Conservation (phyloP, 1,284 basidiomycete genomes). For the Ceratobasidium sp. region DNA sequence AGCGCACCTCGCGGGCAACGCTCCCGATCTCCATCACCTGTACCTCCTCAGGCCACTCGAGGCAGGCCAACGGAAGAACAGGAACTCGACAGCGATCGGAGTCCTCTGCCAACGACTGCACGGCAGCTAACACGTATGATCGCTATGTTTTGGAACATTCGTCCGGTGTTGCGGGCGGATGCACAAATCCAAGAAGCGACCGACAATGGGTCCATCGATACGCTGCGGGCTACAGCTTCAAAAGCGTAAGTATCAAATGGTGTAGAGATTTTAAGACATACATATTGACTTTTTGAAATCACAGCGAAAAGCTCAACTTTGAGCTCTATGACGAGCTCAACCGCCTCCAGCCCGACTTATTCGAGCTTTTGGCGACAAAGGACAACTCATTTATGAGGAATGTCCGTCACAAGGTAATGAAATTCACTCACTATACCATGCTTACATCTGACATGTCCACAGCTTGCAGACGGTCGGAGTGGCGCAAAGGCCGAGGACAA, state of each 20-base stretch:
- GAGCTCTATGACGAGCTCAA: conserved; percentile 9
- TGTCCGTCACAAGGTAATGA: conserved; percentile 2
- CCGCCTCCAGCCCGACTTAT: conserved; percentile 2
- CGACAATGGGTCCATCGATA: conserved; percentile 11
- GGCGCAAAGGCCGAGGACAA: conserved; percentile 36
- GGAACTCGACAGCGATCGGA: not conserved
- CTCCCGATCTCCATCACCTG: too few species aligned
- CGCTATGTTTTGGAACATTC: conserved; percentile 26
- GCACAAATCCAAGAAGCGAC: conserved; percentile 7
- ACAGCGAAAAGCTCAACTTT: conserved; percentile 1
- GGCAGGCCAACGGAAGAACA: not conserved
- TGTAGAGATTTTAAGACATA: not conserved
- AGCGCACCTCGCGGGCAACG: too few species aligned
- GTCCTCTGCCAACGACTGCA: conserved; percentile 4
- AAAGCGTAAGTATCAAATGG: not conserved
- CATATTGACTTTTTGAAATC: not conserved
- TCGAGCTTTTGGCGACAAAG: not conserved
- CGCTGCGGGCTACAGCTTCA: conserved; percentile 4
- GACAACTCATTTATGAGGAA: not conserved
- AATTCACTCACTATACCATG: not conserved
- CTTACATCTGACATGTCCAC: not conserved
- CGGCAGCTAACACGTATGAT: conserved; percentile 22
- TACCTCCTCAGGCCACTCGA: too few species aligned
- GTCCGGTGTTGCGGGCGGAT: not conserved
- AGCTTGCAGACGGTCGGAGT: conserved; percentile 15